A percentile compares a stretch with the other conserved stretches of the same genome.
Evolutionary conservation across 75 land plant species (phyloP).

Genomic region (Selaginella moellendorffii): DNA sequence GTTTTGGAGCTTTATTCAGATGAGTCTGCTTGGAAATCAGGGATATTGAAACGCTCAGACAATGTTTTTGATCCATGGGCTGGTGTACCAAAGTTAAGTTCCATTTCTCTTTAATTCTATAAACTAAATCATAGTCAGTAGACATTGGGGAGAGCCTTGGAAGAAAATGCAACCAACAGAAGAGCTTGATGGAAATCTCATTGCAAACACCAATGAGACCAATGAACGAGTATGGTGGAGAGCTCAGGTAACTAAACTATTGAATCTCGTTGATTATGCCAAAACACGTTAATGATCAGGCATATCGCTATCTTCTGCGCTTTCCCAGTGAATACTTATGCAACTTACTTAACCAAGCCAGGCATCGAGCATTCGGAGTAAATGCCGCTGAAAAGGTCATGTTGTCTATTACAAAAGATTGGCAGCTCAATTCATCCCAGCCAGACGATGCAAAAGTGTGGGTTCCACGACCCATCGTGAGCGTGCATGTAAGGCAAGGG

Average conservation of each 20-base stretch:
- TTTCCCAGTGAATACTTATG: constrained; percentile 4
- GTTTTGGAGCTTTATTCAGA: not conserved
- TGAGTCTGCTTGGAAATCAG: not conserved
- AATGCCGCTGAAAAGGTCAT: constrained; percentile 28
- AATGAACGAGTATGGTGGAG: constrained; percentile 3
- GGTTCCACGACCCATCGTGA: constrained; percentile 62
- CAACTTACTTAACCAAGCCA: not conserved
- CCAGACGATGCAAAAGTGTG: constrained; percentile 24
- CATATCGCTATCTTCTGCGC: not conserved
- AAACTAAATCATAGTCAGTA: not conserved
- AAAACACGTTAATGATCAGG: not conserved
- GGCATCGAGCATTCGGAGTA: constrained; percentile 5
- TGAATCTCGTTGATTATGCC: not conserved
- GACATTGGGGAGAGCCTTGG: constrained; percentile 6
- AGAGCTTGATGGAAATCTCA: not conserved
- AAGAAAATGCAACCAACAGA: not conserved
- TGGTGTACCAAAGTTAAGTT: not conserved
- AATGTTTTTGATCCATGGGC: not conserved
- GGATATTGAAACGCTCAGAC: not conserved
- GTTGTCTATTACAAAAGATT: constrained; percentile 9
- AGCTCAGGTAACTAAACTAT: not conserved
- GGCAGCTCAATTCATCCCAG: constrained; percentile 13
- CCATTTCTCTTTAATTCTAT: no score
- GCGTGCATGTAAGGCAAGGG: constrained; percentile 87
- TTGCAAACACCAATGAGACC: not conserved